Evolutionary conservation across 495 filamentous ascomycete species (phyloP), one percentile per base, ranked within the genome.

Genomic region (Hypoxylon trugodes): DNA sequence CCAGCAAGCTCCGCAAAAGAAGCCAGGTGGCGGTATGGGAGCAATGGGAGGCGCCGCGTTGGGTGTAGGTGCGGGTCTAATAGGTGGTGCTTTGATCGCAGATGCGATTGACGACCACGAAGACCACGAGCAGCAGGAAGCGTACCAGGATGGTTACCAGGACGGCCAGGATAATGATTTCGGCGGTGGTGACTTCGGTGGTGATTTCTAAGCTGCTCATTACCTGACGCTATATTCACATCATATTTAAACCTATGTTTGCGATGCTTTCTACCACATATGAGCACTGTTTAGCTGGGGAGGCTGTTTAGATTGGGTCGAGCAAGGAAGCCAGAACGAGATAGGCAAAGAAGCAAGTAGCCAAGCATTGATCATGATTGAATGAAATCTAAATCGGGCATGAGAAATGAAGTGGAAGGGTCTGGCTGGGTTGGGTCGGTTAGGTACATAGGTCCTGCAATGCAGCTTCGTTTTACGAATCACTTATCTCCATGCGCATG

Each of bases 1-100:
- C 19, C 51, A 68, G 61, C 58, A 42, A 56, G 45, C 45, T 4
- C 58, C 58, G 24, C 40, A 26, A n/a, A 71, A 63, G 58, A 73
- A 59, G 45, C 25, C 69, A 26, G 81, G 79, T 35, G 71, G 79
- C 36, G 87, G 88, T 0, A 81, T 91, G 79, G 90, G 89, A 16
- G 78, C 78, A 37, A 84, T 79, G 1, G 90, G 90, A 40, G 90
- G 84, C 21, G 89, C 88, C 6, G 91, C 90, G 13, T 74, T 94
- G 58, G 91, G 91, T 72, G 69, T 91, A 6, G 91, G 90, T 41
- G 91, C 87, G 52, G 91, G 91, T 50, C 59, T 96, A 66, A 35
- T 93, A 2, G 91, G 90, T 58, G 91, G 90, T 8, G 76, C 80
- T 62, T 42, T 93, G 69, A 69, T 96, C 35, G 88, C 81, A 2